Evolutionary conservation across 2,329 filamentous ascomycete species (phyloP), one percentile per base, ranked within the genome.

Genomic region (Xylaria sp.): DNA sequence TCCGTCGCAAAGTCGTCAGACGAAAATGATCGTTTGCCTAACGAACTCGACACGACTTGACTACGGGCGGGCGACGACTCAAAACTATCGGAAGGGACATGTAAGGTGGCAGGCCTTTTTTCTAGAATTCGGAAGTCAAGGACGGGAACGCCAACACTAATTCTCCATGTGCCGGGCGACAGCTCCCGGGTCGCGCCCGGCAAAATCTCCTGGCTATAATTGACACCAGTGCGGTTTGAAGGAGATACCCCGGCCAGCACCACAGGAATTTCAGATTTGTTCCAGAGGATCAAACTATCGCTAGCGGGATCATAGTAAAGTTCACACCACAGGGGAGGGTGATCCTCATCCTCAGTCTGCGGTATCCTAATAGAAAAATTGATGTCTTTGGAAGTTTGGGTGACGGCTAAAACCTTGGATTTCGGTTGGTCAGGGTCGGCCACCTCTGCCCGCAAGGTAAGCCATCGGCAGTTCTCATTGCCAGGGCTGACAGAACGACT

Each of bases 221-320:
- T 82, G 69, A 82, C 76, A n/a, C 79, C 72, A 72, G 78, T 81
- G 69, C 79, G 83, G 41, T 80, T 78, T 18, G 77, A 77, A 66
- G 82, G 79, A 23, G 84, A 86, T 62, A 85, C 74, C 62, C 84
- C 81, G 23, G 82, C 81, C 37, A 89, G 80, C 28, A 80, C 80
- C 63, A 89, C 84, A 52, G 87, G 87, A 1, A 85, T 81, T 46
- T 88, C 85, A 18, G 87, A 88, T 66, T 82, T 83, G 77, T 89
- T 89, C 61, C 84, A 77, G 31, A 89, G 82, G 67, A 89, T 87
- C 73, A 88, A 83, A 76, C 86, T 85, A 76, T 89, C 87, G 78
- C 87, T 88, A 70, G 83, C 81, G 18, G 87, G 87, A 76, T 89
- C 86, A 72, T 89, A 89, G 73, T 88, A 89, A 44, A 89, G 80